Base-by-base conservation (phyloP, 2,329 filamentous ascomycete genomes). In the Hymenoscyphus infarciens region DNA sequence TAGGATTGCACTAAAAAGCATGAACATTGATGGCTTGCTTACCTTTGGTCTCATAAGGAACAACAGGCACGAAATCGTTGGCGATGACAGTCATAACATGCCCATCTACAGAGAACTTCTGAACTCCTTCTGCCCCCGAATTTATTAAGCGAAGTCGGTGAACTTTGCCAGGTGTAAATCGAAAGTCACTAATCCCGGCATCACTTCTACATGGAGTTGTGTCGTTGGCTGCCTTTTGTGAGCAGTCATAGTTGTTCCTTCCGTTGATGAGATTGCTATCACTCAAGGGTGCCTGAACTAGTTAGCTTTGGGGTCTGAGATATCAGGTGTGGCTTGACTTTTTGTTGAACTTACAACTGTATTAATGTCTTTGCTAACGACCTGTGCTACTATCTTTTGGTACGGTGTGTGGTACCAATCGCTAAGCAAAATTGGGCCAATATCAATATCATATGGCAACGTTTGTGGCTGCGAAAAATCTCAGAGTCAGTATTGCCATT, bases 11-110 rank as follows among this genome's bases (percentile, higher is more conserved):
- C 13, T n/a, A 35, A 27, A 19, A 2, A 29, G n/a, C 10, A 4
- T 25, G n/a, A 25, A n/a, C 7, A 11, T 22, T 25, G 29, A n/a
- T 15, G 4, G 25, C 25, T 27, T 27, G 13, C 56, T 49, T 49
- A 65, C 64, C 62, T 60, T 64, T 22, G 1, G 64, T 66, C 29
- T 59, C 52, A 31, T 66, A 66, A 31, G 64, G 62, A 52, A 61
- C 59, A 31, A 65, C 57, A 1, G 84, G 83, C 0, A 87, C 82
- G 13, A 79, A 71, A 54, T 87, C 79, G 71, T 90, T 91, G 75
- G 87, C 87, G 56, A 91, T 78, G 5, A 81, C 83, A 0, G 86
- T 87, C 1, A 84, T 69, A 11, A 81, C 85, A 59, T 80, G 70
- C 1, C 80, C 80, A 57, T 84, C 79, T 19, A 75, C 75, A 1